Evolutionary conservation across 345 rosid genomes (phyloP).

Genomic region (Citropsis articulata): DNA sequence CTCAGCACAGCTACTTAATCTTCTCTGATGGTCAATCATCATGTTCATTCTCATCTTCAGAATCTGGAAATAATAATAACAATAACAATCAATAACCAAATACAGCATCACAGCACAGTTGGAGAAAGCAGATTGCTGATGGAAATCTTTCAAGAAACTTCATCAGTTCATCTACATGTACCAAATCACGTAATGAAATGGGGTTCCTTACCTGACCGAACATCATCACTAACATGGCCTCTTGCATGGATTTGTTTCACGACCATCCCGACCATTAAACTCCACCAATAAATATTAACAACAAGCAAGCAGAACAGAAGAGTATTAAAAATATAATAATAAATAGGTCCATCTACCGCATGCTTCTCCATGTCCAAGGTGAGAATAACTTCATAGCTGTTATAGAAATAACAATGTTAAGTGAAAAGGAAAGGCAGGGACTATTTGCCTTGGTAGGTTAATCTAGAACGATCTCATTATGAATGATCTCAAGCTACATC

Average conservation of each 20-base stretch:
- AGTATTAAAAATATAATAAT: conserved; percentile 74
- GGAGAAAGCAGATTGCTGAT: neutral
- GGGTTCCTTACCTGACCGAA: conserved; percentile 59
- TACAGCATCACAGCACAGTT: neutral
- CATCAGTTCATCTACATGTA: neutral
- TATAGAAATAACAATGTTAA: neutral
- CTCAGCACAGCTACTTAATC: neutral
- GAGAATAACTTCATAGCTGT: conserved; percentile 71
- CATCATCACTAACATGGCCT: conserved; percentile 67
- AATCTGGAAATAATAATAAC: conserved; percentile 31
- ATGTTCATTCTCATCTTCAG: conserved; percentile 43
- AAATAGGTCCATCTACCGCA: conserved; percentile 43
- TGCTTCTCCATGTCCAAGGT: conserved; percentile 48
- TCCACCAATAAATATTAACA: conserved; percentile 77
- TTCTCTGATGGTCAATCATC: conserved; percentile 24
- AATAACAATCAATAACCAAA: neutral
- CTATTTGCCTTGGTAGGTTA: neutral
- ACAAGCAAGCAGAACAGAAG: conserved; percentile 68
- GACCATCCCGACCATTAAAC: conserved; percentile 59
- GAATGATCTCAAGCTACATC: neutral
- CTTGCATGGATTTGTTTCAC: conserved; percentile 49
- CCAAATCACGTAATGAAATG: neutral
- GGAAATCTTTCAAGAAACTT: neutral
- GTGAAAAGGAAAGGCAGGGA: neutral
- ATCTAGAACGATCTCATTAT: neutral